These are phyloP conservation scores for Pulveroboletus sp. DNA, from an alignment of 768 basidiomycete species.

Conservation along the genomic window DNA sequence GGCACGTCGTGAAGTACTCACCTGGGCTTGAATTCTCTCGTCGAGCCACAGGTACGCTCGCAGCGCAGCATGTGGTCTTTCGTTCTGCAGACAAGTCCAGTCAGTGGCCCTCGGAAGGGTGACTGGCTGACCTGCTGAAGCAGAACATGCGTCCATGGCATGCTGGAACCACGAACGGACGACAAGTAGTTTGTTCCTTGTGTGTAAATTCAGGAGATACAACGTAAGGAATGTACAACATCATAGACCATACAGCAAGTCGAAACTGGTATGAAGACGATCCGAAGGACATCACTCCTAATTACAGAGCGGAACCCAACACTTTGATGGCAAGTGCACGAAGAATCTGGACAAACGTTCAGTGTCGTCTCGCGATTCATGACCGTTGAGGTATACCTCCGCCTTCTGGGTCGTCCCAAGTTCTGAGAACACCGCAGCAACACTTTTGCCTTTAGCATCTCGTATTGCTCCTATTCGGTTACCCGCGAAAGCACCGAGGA, in stretches of 20 bases:
- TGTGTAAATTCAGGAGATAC: conserved; percentile 4
- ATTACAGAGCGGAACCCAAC: conserved; percentile 54
- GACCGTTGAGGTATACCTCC: conserved; percentile 51
- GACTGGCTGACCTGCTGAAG: conserved; percentile 16
- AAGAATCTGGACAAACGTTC: conserved; percentile 51
- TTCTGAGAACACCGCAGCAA: conserved; percentile 80
- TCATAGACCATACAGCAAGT: conserved; percentile 1
- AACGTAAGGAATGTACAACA: background rate
- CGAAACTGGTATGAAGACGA: conserved; percentile 3
- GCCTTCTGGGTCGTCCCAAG: conserved; percentile 79
- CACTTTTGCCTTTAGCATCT: conserved; percentile 92
- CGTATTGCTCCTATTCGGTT: conserved; percentile 88
- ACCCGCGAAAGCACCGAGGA: conserved; percentile 83
- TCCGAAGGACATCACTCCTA: background rate
- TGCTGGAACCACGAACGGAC: background rate
- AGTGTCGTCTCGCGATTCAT: background rate
- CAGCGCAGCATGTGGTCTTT: conserved; percentile 6
- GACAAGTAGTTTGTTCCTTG: background rate
- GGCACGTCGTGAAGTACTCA: conserved; percentile 11
- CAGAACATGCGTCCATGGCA: conserved; percentile 8
- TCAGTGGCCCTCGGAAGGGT: background rate
- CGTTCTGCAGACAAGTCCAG: conserved; percentile 10
- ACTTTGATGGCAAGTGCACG: conserved; percentile 81
- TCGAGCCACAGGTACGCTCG: conserved; percentile 17
- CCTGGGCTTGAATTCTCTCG: conserved; percentile 11